Conservation (phyloP, 306 rosid genomes). For the Dicorynia guianensis region DNA sequence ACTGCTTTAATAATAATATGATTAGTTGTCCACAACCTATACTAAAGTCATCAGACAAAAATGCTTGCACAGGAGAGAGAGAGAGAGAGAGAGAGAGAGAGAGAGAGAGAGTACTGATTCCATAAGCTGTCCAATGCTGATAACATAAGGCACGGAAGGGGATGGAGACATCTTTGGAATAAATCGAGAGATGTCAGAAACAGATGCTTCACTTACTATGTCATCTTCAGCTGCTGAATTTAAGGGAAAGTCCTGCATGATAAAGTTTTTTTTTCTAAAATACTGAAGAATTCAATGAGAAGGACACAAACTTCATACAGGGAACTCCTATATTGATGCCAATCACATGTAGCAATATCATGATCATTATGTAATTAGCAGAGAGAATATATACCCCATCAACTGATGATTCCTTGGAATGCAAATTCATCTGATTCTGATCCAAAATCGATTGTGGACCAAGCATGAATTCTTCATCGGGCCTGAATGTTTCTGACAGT, state of each 20-base stretch:
- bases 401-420: too few relatives aligned
- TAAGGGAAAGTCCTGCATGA: constrained; percentile 71
- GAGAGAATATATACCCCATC: not conserved
- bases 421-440: too few relatives aligned
- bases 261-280: not conserved
- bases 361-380: not conserved
- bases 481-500: constrained; percentile 73
- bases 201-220: constrained; percentile 82
- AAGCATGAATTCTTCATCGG: constrained; percentile 86
- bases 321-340: constrained; percentile 1
- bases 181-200: constrained; percentile 72
- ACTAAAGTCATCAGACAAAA: not conserved
- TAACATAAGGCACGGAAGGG: constrained; percentile 65
- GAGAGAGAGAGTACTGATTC: constrained; percentile 70
- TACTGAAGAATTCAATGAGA: constrained; percentile 3
- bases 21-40: not conserved
- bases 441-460: constrained; percentile 80
- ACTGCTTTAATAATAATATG: not conserved
- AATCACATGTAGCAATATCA: constrained; percentile 13
- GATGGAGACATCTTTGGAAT: constrained; percentile 71
- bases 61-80: constrained; percentile 4
- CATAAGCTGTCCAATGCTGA: constrained; percentile 92
- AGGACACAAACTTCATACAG: constrained; percentile 7
- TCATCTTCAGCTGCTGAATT: constrained; percentile 77
- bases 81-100: constrained; percentile 12